phyloP scores from a whole-genome alignment of 2,329 filamentous ascomycete species.

The Aspergillus viridinutans region DNA sequence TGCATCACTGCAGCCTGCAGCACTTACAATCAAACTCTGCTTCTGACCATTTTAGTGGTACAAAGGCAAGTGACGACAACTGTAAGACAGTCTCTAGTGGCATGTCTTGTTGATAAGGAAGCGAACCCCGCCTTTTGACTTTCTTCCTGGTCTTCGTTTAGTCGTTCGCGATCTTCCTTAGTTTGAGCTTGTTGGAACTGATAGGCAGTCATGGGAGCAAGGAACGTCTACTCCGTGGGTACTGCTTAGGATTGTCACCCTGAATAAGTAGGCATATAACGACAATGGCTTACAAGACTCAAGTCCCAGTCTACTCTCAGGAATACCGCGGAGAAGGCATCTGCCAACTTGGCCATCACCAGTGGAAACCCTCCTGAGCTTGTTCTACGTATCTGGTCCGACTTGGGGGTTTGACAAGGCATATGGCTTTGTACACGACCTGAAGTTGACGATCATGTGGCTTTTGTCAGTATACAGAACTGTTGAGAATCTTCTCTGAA shows the following conservation, averaged over 20 bases:
- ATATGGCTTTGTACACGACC: background rate
- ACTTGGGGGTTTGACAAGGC: background rate
- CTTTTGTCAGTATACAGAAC: background rate
- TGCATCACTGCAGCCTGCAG: background rate
- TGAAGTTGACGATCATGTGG: background rate
- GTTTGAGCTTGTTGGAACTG: background rate
- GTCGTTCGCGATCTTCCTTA: background rate
- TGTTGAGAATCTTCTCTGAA: too few relatives aligned
- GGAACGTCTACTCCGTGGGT: background rate
- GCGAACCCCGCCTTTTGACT: background rate
- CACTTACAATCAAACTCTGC: background rate
- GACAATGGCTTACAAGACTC: background rate
- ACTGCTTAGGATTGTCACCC: background rate
- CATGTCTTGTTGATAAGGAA: background rate
- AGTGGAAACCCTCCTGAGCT: background rate
- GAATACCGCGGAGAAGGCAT: background rate
- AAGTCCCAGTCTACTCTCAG: background rate
- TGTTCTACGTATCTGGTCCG: background rate
- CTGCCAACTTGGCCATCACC: background rate
- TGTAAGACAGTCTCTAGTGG: background rate
- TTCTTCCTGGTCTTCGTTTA: background rate
- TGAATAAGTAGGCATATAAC: background rate
- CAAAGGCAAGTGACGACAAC: background rate
- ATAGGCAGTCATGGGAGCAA: background rate
- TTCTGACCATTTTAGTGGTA: background rate